These are phyloP conservation scores for Porcisia deanei DNA, from an alignment of 208 protist species.

Conservation along the genomic window DNA sequence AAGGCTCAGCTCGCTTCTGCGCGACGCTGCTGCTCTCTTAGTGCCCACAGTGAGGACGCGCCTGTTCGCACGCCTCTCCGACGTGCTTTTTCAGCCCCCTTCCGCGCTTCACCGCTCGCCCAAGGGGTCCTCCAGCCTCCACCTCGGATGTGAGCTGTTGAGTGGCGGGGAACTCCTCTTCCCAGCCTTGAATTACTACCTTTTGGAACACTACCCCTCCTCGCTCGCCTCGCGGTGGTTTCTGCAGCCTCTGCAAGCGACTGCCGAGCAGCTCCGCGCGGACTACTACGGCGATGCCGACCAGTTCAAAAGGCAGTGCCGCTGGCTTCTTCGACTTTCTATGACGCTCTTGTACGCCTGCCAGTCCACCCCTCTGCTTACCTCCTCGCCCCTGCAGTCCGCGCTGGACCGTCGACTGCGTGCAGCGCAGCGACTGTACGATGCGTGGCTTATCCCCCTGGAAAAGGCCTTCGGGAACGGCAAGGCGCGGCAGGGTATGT, in stretches of 20 bases:
- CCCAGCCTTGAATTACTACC: conserved; percentile 8
- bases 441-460: conserved; percentile 28
- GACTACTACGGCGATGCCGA: conserved; percentile 21
- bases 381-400: conserved; percentile 19
- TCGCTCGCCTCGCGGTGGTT: conserved; percentile 23
- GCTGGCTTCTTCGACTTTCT: conserved; percentile 25
- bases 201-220: conserved; percentile 17
- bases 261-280: conserved; percentile 21
- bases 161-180: conserved; percentile 25
- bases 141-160: conserved; percentile 5
- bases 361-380: conserved; percentile 3
- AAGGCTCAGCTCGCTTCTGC: conserved; percentile 10
- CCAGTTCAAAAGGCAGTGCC: conserved; percentile 17
- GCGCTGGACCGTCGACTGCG: conserved; percentile 43
- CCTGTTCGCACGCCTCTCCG: conserved; percentile 12
- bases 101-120: neutral
- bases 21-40: conserved; percentile 2
- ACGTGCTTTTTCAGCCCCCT: conserved; percentile 6
- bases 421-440: conserved; percentile 27
- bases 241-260: conserved; percentile 18
- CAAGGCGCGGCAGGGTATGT: conserved; percentile 50
- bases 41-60: neutral
- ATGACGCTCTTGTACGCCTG: conserved; percentile 17
- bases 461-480: conserved; percentile 28
- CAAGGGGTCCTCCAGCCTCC: neutral